Base-by-base conservation (phyloP, 2,329 filamentous ascomycete genomes). In the Colletotrichum phormii region DNA sequence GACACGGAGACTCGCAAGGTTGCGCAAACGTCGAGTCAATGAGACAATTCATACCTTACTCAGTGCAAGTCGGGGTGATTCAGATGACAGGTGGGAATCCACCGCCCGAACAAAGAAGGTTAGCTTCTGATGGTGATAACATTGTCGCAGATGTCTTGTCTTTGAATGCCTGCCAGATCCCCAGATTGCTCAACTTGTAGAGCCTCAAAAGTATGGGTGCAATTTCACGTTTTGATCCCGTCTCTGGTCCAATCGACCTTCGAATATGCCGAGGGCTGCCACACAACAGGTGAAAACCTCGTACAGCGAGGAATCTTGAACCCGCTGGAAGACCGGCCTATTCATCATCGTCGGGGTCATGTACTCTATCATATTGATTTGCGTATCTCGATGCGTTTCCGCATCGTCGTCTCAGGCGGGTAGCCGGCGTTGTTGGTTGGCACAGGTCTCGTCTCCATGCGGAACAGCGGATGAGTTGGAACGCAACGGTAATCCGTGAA, bases 321-420 rank as follows among this genome's bases (percentile, higher is more conserved):
- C 18, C 18, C 42, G 42, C 42, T n/a, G 15, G 18, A 49, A n/a
- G 42, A n/a, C 42, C 15, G 18, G 15, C 18, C 42, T 49, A n/a
- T 18, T 49, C 42, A 49, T n/a, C 42, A 6, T 18, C 42, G 15
- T 7, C 42, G 6, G 42, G 42, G 2, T n/a, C 8, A 7, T 51
- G 29, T 51, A 22, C 58, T n/a, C 37, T 67, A 9, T 58, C 58
- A 63, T 31, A 37, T 58, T 67, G 68, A 62, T 31, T 22, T 58
- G 58, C 9, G 24, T 31, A 35, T 37, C 42, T 6, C 26, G 12
- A 18, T 22, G 13, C 31, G n/a, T 59, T 55, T 13, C 35, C 53
- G n/a, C 42, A 22, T 31, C 29, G 67, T 59, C 37, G 31, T 61
- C 37, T 33, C 33, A 29, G 63, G 29, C 51, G 15, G 62, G 26